These are phyloP conservation scores for Metschnikowia cerradonensis DNA, from an alignment of 805 yeast genomes.

Conservation along the genomic window DNA sequence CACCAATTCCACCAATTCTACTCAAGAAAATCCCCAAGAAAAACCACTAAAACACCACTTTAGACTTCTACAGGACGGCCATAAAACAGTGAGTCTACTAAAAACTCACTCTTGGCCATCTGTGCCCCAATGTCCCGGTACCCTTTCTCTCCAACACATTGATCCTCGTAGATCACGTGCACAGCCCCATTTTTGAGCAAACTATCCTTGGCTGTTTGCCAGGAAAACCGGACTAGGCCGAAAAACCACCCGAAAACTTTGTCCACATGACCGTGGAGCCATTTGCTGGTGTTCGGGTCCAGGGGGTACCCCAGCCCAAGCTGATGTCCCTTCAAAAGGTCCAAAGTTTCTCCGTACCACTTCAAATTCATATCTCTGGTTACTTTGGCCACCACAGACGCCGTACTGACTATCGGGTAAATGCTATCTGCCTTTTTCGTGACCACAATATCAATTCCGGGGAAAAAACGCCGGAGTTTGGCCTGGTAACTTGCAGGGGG, in stretches of 20 bases:
- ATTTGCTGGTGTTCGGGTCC: slow-evolving; percentile 79
- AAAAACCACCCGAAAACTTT: slow-evolving; percentile 81
- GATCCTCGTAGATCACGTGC: slow-evolving; percentile 60
- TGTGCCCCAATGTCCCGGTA: slow-evolving; percentile 26
- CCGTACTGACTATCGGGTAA: slow-evolving; percentile 90
- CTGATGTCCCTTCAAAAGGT: slow-evolving; percentile 30
- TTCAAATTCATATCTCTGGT: slow-evolving; percentile 72
- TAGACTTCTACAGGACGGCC: slow-evolving; percentile 11
- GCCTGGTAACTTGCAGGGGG: slow-evolving; percentile 83
- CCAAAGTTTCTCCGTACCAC: slow-evolving; percentile 28
- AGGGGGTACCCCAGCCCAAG: slow-evolving; percentile 92
- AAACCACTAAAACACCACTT: too few species aligned
- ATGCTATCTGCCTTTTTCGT: slow-evolving; percentile 93
- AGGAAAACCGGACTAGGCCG: slow-evolving; percentile 74
- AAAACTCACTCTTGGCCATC: slow-evolving; percentile 3
- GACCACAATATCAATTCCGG: slow-evolving; percentile 68
- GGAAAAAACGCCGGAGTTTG: slow-evolving; percentile 68
- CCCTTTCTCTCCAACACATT: slow-evolving; percentile 30
- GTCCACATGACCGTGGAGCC: slow-evolving; percentile 66
- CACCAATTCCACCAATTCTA: background rate
- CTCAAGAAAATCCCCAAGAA: too few species aligned
- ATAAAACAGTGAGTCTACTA: slow-evolving; percentile 14
- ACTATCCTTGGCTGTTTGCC: slow-evolving; percentile 89
- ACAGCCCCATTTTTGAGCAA: slow-evolving; percentile 50
- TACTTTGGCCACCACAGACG: slow-evolving; percentile 94